Percentiles rank a stretch among this genome's conserved stretches.
Evolutionary conservation across 208 protist genomes (phyloP).

Genomic region (Balamuthia mandrillaris): DNA sequence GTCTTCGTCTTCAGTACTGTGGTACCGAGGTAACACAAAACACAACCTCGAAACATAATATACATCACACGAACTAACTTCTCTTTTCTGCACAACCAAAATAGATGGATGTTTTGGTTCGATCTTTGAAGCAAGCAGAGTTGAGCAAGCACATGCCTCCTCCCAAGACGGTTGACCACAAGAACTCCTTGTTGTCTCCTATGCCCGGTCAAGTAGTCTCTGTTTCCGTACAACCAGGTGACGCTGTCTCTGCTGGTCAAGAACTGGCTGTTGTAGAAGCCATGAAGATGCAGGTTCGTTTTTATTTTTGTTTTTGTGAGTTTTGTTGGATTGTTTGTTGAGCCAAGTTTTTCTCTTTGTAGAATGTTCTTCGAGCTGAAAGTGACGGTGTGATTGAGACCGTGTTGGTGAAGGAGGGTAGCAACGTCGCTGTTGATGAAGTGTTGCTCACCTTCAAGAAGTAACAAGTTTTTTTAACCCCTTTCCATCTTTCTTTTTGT

Average conservation of each 20-base stretch:
- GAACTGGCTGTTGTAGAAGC: conserved; percentile 74
- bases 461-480: too few relatives aligned
- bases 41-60: neutral
- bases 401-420: conserved; percentile 19
- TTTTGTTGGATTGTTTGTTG: too few relatives aligned
- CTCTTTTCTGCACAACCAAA: neutral
- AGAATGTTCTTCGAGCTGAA: conserved; percentile 57
- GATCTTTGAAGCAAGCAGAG: conserved; percentile 49
- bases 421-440: conserved; percentile 59
- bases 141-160: conserved; percentile 60
- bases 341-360: too few relatives aligned
- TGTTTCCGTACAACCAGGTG: conserved; percentile 60
- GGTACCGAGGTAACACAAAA: conserved; percentile 38
- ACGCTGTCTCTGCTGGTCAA: conserved; percentile 57
- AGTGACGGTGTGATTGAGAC: conserved; percentile 47
- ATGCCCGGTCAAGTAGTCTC: conserved; percentile 73
- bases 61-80: neutral
- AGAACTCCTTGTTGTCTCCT: conserved; percentile 71
- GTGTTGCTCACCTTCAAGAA: conserved; percentile 74
- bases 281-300: conserved; percentile 87
- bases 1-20: neutral
- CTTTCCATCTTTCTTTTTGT: too few relatives aligned
- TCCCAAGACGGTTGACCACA: conserved; percentile 44
- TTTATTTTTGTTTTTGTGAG: too few relatives aligned
- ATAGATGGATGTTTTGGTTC: conserved; percentile 60